Conservation (phyloP, 2,329 filamentous ascomycete genomes). For the Aaosphaeria arxii region DNA sequence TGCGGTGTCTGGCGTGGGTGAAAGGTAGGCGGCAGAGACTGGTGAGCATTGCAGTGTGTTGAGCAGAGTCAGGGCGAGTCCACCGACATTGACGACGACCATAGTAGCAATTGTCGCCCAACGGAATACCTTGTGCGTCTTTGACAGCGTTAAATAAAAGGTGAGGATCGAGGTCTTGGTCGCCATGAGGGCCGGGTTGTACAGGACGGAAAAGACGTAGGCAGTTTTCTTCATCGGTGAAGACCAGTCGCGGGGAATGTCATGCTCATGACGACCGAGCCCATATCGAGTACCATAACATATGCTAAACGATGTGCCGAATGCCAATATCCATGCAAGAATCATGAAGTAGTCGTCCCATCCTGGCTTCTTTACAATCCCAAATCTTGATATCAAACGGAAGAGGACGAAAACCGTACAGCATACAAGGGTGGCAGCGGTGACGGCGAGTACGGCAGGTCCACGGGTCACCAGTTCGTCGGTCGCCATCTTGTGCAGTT, state of each 20-base stretch:
- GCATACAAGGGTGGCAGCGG: constrained; percentile 64
- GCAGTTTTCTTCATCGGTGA: constrained; percentile 54
- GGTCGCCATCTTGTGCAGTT: constrained; percentile 22
- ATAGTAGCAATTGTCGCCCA: constrained; percentile 80
- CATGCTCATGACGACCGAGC: constrained; percentile 63
- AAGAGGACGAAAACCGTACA: constrained; percentile 73
- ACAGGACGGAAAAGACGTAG: constrained; percentile 61
- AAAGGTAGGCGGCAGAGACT: constrained; percentile 64
- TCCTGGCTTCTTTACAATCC: constrained; percentile 68
- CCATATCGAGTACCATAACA: constrained; percentile 62
- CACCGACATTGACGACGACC: constrained; percentile 73
- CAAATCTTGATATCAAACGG: constrained; percentile 69
- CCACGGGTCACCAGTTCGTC: constrained; percentile 17
- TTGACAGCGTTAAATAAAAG: constrained; percentile 82
- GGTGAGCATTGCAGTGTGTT: constrained; percentile 86
- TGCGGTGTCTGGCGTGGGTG: constrained; percentile 44
- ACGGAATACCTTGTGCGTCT: constrained; percentile 73
- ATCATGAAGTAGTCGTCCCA: constrained; percentile 82
- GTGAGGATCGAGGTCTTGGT: constrained; percentile 90
- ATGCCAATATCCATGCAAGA: constrained; percentile 71
- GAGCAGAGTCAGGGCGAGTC: constrained; percentile 75
- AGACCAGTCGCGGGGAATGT: constrained; percentile 55
- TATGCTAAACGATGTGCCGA: constrained; percentile 66
- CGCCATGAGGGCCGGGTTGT: constrained; percentile 86
- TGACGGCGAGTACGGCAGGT: constrained; percentile 62